Evolutionary conservation across 2,329 filamentous ascomycete species (phyloP), one percentile per base, ranked within the genome.

Genomic region (Colletotrichum tanaceti): DNA sequence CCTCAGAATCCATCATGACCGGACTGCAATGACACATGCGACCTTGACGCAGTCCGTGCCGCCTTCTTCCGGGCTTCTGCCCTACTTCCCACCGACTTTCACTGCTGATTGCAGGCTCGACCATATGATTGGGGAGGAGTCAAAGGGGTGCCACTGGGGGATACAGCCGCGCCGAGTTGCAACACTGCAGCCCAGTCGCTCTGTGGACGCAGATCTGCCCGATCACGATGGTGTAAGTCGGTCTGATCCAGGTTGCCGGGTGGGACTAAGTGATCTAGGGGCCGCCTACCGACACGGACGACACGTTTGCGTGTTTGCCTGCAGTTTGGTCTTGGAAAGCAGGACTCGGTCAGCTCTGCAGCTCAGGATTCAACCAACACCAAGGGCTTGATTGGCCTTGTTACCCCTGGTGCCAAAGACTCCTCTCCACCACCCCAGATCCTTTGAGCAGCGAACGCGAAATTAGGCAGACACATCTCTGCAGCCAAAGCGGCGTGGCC

Each of bases 21-120:
- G 43, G 24, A 18, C 20, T 58, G 28, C 20, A 16, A 67, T 63
- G 38, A 53, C 44, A 28, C 39, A 43, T 47, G 4, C 22, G 52
- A 67, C 24, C 38, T n/a, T 28, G 39, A 39, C 43, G 9, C 35
- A 63, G 14, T 18, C 20, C 38, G 18, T 55, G 16, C 6, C 63
- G 18, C 13, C 41, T 20, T 41, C 41, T 20, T 35, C 38, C 35
- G 4, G 32, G 35, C 18, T n/a, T 3, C n/a, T 16, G 16, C 10
- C 32, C 32, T 50, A 20, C 52, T 58, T 7, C 44, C 1, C 53
- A 7, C 43, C 44, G 22, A 18, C 24, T 14, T 2, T 60, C 4
- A 14, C 35, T 32, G 18, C 41, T 16, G 13, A 49, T 3, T 7
- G 22, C 9, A 14, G 55, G 6, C 16, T 54, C 49, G 24, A 38